These are phyloP conservation scores for Populus hybrid DNA, from an alignment of 441 rosid genomes.

Conservation along the genomic window DNA sequence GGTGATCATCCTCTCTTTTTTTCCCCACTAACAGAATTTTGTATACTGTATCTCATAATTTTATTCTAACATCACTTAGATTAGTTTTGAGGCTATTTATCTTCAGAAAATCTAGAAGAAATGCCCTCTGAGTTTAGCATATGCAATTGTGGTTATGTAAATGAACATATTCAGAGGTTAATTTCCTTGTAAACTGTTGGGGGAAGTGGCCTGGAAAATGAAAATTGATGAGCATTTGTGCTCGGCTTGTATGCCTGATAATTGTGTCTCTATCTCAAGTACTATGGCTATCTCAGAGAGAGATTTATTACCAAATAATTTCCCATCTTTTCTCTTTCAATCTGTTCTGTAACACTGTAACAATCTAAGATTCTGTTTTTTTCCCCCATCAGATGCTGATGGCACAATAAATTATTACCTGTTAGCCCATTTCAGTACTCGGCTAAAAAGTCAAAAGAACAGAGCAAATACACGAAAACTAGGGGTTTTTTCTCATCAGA, in stretches of 20 bases:
- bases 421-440: no score
- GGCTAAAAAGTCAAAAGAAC: no score
- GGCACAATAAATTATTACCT: no score
- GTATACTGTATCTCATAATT: conserved; percentile 9
- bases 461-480: no score
- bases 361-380: no score
- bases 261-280: background rate
- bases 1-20: conserved; percentile 7
- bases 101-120: background rate
- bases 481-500: background rate
- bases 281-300: background rate
- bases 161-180: background rate
- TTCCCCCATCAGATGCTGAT: no score
- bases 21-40: conserved; percentile 25
- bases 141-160: background rate
- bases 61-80: conserved; percentile 14
- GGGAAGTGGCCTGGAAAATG: background rate
- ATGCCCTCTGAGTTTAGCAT: background rate
- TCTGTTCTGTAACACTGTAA: background rate
- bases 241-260: background rate
- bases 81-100: background rate
- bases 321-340: background rate
- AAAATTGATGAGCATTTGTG: background rate
- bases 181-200: background rate
- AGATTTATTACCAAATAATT: no score